Conservation (phyloP, 176 grass and related monocot genomes). For the Oryza rufipogon region DNA sequence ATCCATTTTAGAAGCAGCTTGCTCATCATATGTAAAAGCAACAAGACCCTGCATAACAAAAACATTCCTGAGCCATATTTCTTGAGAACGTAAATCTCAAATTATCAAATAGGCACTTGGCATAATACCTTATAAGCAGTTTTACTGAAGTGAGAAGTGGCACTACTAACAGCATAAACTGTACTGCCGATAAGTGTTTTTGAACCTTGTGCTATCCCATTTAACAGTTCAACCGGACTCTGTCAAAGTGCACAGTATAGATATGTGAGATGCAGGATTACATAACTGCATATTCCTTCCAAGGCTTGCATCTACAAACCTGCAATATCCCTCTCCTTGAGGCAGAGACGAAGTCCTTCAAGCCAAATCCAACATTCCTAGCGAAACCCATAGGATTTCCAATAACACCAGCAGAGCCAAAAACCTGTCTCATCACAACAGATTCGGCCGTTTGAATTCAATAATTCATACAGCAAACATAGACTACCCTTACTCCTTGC, state of each 20-base stretch:
- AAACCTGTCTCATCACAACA: constrained; percentile 58
- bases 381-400: constrained; percentile 99
- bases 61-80: constrained; percentile 33
- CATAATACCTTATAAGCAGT: constrained; percentile 87
- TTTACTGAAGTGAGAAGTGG: constrained; percentile 97
- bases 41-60: constrained; percentile 78
- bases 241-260: constrained; percentile 38
- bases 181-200: constrained; percentile 92
- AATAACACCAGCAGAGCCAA: constrained; percentile 96
- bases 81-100: constrained; percentile 20
- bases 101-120: constrained; percentile 22
- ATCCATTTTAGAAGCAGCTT: constrained; percentile 71
- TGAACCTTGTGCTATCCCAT: constrained; percentile 87
- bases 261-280: constrained; percentile 38
- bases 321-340: constrained; percentile 83
- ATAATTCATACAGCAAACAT: neutral
- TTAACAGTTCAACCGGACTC: constrained; percentile 74
- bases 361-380: constrained; percentile 95
- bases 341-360: constrained; percentile 90
- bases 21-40: constrained; percentile 94
- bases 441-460: constrained; percentile 24
- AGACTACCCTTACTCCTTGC: neutral
- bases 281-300: constrained; percentile 29
- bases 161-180: constrained; percentile 88
- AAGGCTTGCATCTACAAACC: constrained; percentile 50